A percentile compares a stretch with the other conserved stretches of the same genome.
phyloP scores from a whole-genome alignment of 257 asterid species.

The Orobanche coerulescens region DNA sequence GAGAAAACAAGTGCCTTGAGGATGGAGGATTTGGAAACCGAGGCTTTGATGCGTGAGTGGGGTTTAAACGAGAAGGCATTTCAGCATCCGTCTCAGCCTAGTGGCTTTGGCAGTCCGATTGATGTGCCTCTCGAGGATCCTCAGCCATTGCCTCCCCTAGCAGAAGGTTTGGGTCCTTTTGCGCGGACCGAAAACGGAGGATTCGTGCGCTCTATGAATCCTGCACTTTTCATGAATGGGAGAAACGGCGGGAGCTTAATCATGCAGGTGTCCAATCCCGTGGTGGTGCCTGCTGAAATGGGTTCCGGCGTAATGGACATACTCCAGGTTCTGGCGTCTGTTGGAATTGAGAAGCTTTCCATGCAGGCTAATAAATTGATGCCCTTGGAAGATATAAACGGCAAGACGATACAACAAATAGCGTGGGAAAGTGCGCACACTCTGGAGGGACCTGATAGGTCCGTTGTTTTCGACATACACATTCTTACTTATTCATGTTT shows the following conservation, averaged over 20 bases:
- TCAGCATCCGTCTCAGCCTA: conserved; percentile 58
- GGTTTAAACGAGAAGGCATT: conserved; percentile 68
- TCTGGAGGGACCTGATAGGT: conserved; percentile 73
- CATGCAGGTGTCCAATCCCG: conserved; percentile 89
- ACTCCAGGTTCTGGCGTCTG: conserved; percentile 73
- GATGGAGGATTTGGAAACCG: conserved; percentile 85
- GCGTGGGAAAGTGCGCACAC: conserved; percentile 61
- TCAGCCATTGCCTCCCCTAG: conserved; percentile 58
- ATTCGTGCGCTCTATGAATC: conserved; percentile 81
- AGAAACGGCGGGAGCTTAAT: conserved; percentile 69
- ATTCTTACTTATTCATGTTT: conserved; percentile 1
- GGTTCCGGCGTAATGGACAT: conserved; percentile 82
- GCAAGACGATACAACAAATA: conserved; percentile 73
- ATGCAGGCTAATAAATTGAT: conserved; percentile 87
- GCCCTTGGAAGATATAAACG: conserved; percentile 92
- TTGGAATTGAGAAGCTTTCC: conserved; percentile 87
- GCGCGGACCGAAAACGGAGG: conserved; percentile 81
- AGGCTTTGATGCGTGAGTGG: conserved; percentile 80
- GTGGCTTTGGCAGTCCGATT: conserved; percentile 59
- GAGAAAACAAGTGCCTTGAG: conserved; percentile 50
- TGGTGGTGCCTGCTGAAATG: conserved; percentile 95
- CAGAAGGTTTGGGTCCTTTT: conserved; percentile 77
- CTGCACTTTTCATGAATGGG: conserved; percentile 52
- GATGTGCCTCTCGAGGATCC: conserved; percentile 45
- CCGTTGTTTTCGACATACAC: not conserved